Evolutionary conservation across 108 stramenopile species (phyloP), one percentile per base, ranked within the genome.

Genomic region (Cyclotella baltica): DNA sequence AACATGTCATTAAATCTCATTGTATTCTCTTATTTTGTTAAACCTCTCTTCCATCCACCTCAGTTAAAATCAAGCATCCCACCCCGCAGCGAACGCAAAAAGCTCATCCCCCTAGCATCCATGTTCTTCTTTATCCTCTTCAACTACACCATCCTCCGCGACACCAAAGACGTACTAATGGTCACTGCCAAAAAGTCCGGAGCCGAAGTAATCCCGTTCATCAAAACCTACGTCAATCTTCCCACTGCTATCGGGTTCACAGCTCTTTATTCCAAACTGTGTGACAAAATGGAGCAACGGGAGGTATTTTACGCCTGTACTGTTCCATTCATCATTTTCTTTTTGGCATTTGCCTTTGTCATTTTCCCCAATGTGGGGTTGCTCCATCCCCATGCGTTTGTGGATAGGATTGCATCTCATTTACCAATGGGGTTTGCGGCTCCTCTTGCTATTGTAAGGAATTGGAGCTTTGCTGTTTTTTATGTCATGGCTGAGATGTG

Each of bases 401-500:
- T 92, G 6, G 96, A 97, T 78, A 62, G 70, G 38, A 77, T 97
- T 46, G 88, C 87, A 2, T 18, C 59, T 36, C 19, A 67, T 6
- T 77, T 97, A 46, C 98, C 97, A 40, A 81, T 75, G 27, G 89
- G 89, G 1, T 95, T 95, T 75, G 70, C 85, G 10, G 96, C 93
- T 11, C 94, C 94, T 0, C 69, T 96, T 65, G 83, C 93, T 23
- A 94, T 96, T 64, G 74, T 94, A 56, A 87, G 94, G 8, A 97
- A 99, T 85, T 98, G 99, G 99, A 94, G 91, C 38, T 98, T 96
- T 80, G 94, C 96, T 11, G 34, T 98, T 3, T 99, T 98, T 75
- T 99, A 98, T 84, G 96, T 97, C 76, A 85, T 97, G 91, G 96
- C 98, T n/a, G 97, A 99, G 86, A 94, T 98, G 90, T 98, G 98